Evolutionary conservation across 352 stramenopile genomes (phyloP).

Genomic region (Sclerospora graminicola): DNA sequence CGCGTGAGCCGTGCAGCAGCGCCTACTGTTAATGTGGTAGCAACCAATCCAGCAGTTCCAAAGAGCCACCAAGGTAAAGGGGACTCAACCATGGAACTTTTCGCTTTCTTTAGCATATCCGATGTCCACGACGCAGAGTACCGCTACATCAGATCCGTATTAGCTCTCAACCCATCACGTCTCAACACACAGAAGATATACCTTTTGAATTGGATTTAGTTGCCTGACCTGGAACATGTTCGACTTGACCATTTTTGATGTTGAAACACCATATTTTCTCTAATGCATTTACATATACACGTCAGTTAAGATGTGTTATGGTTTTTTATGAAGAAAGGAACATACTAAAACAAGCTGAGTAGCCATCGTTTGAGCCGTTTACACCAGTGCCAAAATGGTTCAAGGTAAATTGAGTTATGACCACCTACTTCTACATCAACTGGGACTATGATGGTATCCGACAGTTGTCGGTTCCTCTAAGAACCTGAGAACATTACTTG

Average conservation of each 20-base stretch:
- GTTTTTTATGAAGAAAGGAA: too few relatives aligned
- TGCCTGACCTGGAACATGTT: neutral
- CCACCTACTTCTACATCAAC: too few relatives aligned
- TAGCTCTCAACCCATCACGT: too few relatives aligned
- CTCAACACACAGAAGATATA: too few relatives aligned
- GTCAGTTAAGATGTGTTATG: too few relatives aligned
- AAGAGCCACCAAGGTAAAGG: slow-evolving; percentile 90
- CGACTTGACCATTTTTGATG: too few relatives aligned
- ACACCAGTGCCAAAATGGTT: neutral
- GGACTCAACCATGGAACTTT: slow-evolving; percentile 26
- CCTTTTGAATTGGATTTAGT: too few relatives aligned
- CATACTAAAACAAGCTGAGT: slow-evolving; percentile 15
- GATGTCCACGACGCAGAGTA: slow-evolving; percentile 20
- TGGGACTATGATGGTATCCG: too few relatives aligned
- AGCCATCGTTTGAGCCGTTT: slow-evolving; percentile 6
- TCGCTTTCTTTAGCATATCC: slow-evolving; percentile 19
- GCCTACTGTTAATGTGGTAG: slow-evolving; percentile 93
- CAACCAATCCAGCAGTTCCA: slow-evolving; percentile 82
- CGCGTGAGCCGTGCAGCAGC: slow-evolving; percentile 92
- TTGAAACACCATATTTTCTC: slow-evolving; percentile 6
- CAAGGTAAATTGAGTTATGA: slow-evolving; percentile 10
- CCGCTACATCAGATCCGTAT: slow-evolving; percentile 11
- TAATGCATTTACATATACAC: neutral
- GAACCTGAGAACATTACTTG: too few relatives aligned
- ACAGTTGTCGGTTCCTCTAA: too few relatives aligned